Evolutionary conservation across 345 rosid genomes (phyloP), one percentile per base, ranked within the genome.

Genomic region (Salix dunnii): DNA sequence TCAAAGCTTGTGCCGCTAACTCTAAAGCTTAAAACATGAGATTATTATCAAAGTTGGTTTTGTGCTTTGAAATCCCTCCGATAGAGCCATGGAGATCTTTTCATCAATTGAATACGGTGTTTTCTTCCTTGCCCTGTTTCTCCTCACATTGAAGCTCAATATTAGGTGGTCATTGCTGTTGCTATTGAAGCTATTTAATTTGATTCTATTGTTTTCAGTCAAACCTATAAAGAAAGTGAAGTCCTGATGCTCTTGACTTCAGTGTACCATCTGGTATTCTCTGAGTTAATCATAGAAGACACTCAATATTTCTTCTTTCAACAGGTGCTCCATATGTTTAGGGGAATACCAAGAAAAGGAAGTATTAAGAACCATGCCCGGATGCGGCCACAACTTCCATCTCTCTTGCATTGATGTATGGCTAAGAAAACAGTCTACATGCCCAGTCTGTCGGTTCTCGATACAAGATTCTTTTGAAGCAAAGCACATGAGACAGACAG

Each of bases 331-430:
- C 0, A 91, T 91, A 76, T 91, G 93, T 66, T 77, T 91, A 40
- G 93, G 91, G 48, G 92, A 89, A 71, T 91, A 91, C 85, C 86
- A 86, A 74, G 93, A 91, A 83, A 85, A 83, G 82, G 90, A 91
- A 70, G 84, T 86, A 6, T 66, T 89, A 30, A 70, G 96, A 53
- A 87, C 88, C 81, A 88, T 91, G 96, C 93, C 96, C 30, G 82
- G 86, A 76, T 89, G 93, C 33, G 83, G 91, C 48, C 96, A 91
- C 88, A 87, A 68, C 79, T 91, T 91, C 60, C 96, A 91, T 64
- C 85, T 90, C 4, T 60, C 86, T 25, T 91, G 96, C 87, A 85
- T 91, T 40, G 96, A 91, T 73, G 12, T 81, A 49, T 91, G 96
- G 96, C 78, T 91, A 16, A 84, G 90, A 65, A 91, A 86, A 69